Percentiles rank a stretch among this genome's conserved stretches.
Evolutionary conservation across 352 stramenopile species (phyloP).

Genomic region (Pythium sp.): DNA sequence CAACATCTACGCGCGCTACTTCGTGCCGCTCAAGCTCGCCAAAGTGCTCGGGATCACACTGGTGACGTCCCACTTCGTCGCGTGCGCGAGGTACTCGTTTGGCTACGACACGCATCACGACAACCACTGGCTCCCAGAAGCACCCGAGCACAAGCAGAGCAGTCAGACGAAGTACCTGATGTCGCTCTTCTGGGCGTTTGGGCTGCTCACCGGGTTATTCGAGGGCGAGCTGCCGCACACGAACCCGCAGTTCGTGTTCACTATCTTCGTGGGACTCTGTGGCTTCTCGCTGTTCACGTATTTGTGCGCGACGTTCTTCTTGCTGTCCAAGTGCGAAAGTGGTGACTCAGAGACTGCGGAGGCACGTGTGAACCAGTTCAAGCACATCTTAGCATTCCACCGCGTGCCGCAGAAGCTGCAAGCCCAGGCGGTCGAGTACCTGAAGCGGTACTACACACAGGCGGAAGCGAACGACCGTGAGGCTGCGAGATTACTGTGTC

Average conservation of each 20-base stretch:
- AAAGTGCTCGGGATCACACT: constrained; percentile 55
- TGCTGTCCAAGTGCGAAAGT: constrained; percentile 68
- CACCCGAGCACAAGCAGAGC: constrained; percentile 14
- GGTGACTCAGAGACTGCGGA: constrained; percentile 52
- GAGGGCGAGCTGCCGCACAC: constrained; percentile 58
- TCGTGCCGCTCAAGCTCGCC: constrained; percentile 50
- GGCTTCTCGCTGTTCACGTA: constrained; percentile 72
- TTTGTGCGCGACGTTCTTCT: constrained; percentile 70
- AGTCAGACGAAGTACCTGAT: constrained; percentile 37
- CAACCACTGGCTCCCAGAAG: constrained; percentile 49
- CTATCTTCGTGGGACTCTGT: constrained; percentile 47
- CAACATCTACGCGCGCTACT: constrained; percentile 63
- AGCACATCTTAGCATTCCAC: constrained; percentile 66
- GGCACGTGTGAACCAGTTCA: constrained; percentile 63
- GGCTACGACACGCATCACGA: constrained; percentile 36
- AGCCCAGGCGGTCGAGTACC: constrained; percentile 53
- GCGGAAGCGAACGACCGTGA: constrained; percentile 61
- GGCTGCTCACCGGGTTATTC: constrained; percentile 49
- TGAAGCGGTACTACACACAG: constrained; percentile 67
- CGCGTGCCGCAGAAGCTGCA: constrained; percentile 49
- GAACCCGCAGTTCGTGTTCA: constrained; percentile 57
- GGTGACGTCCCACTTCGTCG: constrained; percentile 50
- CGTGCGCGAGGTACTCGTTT: constrained; percentile 50
- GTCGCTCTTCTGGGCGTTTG: constrained; percentile 69
- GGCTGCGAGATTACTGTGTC: constrained; percentile 52